These are phyloP conservation scores for Ogataea pilisensis DNA, from an alignment of 805 yeast species.

Conservation along the genomic window DNA sequence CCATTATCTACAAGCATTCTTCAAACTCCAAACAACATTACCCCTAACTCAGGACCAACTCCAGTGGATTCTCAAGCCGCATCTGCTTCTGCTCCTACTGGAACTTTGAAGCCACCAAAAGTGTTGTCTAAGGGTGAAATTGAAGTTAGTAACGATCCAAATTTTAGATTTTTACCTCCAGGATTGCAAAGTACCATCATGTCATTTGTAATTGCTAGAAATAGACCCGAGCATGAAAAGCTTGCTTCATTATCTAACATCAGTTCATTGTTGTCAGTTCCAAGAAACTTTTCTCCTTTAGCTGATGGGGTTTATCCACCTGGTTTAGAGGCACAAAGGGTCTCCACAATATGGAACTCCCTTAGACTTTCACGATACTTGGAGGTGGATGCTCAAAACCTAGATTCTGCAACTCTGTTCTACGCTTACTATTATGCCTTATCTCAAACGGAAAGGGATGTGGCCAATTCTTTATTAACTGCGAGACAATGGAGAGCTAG, in stretches of 20 bases:
- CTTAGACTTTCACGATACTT: constrained; percentile 21
- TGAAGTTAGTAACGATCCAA: constrained; percentile 22
- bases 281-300: constrained; percentile 25
- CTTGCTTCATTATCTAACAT: constrained; percentile 21
- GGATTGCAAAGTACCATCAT: constrained; percentile 32
- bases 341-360: constrained; percentile 30
- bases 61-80: background rate
- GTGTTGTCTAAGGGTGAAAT: constrained; percentile 4
- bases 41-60: background rate
- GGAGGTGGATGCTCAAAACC: constrained; percentile 24
- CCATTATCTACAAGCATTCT: background rate
- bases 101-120: background rate
- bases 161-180: constrained; percentile 32
- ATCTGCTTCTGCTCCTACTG: background rate
- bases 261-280: constrained; percentile 22
- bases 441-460: constrained; percentile 37
- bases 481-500: constrained; percentile 37
- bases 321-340: constrained; percentile 31
- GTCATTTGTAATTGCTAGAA: constrained; percentile 24
- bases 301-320: constrained; percentile 28
- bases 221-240: constrained; percentile 12
- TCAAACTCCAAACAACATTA: background rate
- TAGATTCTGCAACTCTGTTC: constrained; percentile 36
- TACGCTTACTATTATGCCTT: constrained; percentile 42
- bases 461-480: constrained; percentile 31